phyloP scores from a whole-genome alignment of 2,329 filamentous ascomycete species.

The Tolypocladium amazonense region DNA sequence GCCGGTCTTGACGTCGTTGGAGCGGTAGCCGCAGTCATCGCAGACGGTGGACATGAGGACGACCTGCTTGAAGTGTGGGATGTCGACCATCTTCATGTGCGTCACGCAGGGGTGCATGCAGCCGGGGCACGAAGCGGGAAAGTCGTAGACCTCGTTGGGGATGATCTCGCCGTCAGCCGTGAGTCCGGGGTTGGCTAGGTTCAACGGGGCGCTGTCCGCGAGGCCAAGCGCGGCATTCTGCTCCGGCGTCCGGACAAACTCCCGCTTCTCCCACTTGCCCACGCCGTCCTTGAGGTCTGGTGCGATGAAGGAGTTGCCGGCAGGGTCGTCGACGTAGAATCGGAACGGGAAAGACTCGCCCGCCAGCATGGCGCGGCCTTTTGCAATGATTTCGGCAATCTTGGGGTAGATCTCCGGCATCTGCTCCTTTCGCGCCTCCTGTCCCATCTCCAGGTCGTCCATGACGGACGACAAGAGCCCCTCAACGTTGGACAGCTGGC shows the following conservation, averaged over 20 bases:
- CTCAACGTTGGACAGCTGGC: conserved; percentile 89
- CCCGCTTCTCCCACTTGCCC: conserved; percentile 81
- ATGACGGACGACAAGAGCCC: conserved; percentile 71
- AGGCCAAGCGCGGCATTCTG: conserved; percentile 84
- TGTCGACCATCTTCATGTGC: conserved; percentile 98
- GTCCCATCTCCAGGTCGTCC: conserved; percentile 70
- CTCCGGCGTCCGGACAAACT: conserved; percentile 71
- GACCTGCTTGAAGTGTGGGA: conserved; percentile 96
- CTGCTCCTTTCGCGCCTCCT: conserved; percentile 69
- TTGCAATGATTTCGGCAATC: conserved; percentile 64
- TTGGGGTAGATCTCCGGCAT: conserved; percentile 70
- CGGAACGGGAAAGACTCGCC: conserved; percentile 80
- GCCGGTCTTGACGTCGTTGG: conserved; percentile 96
- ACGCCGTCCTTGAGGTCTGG: conserved; percentile 68
- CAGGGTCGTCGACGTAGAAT: conserved; percentile 77
- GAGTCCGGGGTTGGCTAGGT: conserved; percentile 39
- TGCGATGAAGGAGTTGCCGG: conserved; percentile 94
- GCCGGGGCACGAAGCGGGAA: conserved; percentile 84
- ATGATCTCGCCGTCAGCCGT: conserved; percentile 65
- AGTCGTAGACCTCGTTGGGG: conserved; percentile 85
- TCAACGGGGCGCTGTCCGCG: conserved; percentile 46
- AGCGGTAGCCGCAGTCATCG: conserved; percentile 84
- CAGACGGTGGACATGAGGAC: conserved; percentile 92
- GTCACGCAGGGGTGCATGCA: conserved; percentile 80
- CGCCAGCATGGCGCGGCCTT: conserved; percentile 65